Evolutionary conservation across 768 basidiomycete species (phyloP).

Genomic region (Fomitopsis pulvina): DNA sequence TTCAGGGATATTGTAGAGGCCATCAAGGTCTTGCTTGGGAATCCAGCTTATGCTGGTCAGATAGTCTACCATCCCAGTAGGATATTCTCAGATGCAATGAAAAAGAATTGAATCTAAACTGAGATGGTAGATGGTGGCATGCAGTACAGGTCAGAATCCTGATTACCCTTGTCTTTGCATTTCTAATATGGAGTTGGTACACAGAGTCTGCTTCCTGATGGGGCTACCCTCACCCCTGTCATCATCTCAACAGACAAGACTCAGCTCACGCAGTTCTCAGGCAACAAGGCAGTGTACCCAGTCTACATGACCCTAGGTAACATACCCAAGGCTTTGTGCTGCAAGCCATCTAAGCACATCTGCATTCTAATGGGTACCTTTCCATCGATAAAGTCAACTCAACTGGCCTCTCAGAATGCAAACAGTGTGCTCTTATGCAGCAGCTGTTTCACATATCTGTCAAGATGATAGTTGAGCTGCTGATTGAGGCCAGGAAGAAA

Average conservation of each 20-base stretch:
- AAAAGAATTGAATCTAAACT: slow-evolving; percentile 21
- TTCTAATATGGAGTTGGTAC: background rate
- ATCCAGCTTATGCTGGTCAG: slow-evolving; percentile 24
- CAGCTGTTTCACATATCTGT: slow-evolving; percentile 22
- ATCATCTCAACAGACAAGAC: slow-evolving; percentile 28
- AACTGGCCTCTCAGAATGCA: slow-evolving; percentile 15
- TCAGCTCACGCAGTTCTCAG: slow-evolving; percentile 16
- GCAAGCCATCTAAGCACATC: slow-evolving; percentile 13
- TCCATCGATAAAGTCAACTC: slow-evolving; percentile 26
- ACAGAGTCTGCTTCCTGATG: slow-evolving; percentile 16
- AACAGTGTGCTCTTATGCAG: slow-evolving; percentile 9
- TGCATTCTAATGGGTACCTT: slow-evolving; percentile 24
- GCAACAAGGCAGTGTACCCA: slow-evolving; percentile 26
- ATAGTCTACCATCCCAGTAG: slow-evolving; percentile 30
- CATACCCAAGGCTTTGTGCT: slow-evolving; percentile 16
- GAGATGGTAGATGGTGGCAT: slow-evolving; percentile 51
- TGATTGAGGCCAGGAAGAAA: slow-evolving; percentile 13
- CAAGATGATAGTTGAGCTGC: slow-evolving; percentile 12
- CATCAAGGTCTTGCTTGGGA: slow-evolving; percentile 28
- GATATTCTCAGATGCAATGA: slow-evolving; percentile 24
- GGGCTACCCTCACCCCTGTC: slow-evolving; percentile 21
- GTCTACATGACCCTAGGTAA: slow-evolving; percentile 29
- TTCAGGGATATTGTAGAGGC: slow-evolving; percentile 30
- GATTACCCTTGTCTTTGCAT: background rate
- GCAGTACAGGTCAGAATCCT: slow-evolving; percentile 31